These are phyloP conservation scores for Elaeis oleifera DNA, from an alignment of 202 grass and related monocot species.

Conservation along the genomic window DNA sequence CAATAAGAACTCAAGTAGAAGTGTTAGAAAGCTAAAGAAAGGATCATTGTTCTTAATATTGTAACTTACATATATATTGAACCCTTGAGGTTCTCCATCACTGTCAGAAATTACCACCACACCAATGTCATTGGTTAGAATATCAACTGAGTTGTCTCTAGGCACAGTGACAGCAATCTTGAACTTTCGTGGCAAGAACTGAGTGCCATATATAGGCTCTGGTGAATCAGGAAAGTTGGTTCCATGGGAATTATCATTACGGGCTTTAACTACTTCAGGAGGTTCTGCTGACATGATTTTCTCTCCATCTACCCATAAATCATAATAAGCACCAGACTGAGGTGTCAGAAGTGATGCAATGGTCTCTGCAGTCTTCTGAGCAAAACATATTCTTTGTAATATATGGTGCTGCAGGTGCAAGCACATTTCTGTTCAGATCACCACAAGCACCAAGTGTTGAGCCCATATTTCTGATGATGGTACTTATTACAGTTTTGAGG, in stretches of 20 bases:
- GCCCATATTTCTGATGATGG: slow-evolving; percentile 7
- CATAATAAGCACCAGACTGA: slow-evolving; percentile 4
- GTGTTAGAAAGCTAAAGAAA: too few relatives aligned
- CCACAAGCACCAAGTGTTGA: slow-evolving; percentile 11
- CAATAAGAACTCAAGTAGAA: too few relatives aligned
- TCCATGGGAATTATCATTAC: slow-evolving; percentile 6
- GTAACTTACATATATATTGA: slow-evolving; percentile 3
- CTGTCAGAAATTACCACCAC: slow-evolving; percentile 1
- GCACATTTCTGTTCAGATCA: neutral
- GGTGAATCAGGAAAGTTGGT: slow-evolving; percentile 9
- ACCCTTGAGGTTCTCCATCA: slow-evolving; percentile 9
- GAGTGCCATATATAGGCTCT: slow-evolving; percentile 14
- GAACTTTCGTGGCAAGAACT: slow-evolving; percentile 9
- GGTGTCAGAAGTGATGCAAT: neutral
- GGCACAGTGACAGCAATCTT: neutral
- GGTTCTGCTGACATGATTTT: slow-evolving; percentile 8
- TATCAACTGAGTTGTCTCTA: neutral
- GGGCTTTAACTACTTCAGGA: slow-evolving; percentile 1
- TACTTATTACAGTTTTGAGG: slow-evolving; percentile 13
- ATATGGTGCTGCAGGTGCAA: neutral
- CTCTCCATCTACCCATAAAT: slow-evolving; percentile 12
- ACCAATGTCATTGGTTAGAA: slow-evolving; percentile 9
- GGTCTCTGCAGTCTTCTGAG: slow-evolving; percentile 2
- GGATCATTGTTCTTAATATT: too few relatives aligned
- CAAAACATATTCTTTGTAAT: neutral